phyloP scores from a whole-genome alignment of 148 eudicot species.

The Cornus controversa region DNA sequence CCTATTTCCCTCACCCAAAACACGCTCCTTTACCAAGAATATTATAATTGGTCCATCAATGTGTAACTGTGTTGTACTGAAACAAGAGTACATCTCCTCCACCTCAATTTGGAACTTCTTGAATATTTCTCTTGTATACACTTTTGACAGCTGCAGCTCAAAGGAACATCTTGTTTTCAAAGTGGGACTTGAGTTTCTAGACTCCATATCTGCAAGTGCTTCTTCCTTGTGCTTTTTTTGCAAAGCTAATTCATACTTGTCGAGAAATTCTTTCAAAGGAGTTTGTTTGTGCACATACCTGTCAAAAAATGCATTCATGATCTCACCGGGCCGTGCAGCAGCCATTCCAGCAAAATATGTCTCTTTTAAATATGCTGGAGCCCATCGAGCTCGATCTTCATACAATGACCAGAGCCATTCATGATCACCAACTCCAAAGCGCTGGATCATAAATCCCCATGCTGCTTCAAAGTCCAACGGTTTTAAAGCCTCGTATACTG shows the following conservation, averaged over 20 bases:
- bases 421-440: constrained; percentile 46
- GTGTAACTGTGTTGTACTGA: constrained; percentile 64
- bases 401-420: constrained; percentile 67
- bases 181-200: constrained; percentile 42
- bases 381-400: constrained; percentile 75
- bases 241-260: constrained; percentile 67
- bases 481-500: constrained; percentile 57
- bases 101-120: constrained; percentile 69
- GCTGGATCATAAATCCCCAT: constrained; percentile 65
- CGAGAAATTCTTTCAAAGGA: constrained; percentile 70
- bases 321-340: constrained; percentile 42
- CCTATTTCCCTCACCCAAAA: constrained; percentile 47
- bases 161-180: constrained; percentile 64
- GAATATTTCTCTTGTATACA: constrained; percentile 65
- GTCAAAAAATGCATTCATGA: constrained; percentile 45
- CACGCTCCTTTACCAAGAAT: constrained; percentile 70
- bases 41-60: constrained; percentile 53
- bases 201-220: constrained; percentile 56
- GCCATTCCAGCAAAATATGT: constrained; percentile 72
- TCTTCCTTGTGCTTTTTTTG: constrained; percentile 78
- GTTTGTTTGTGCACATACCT: constrained; percentile 76
- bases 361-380: constrained; percentile 65
- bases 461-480: constrained; percentile 68
- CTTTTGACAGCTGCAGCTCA: constrained; percentile 62
- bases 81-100: constrained; percentile 84